Evolutionary conservation across 1,284 basidiomycete genomes (phyloP), one percentile per base, ranked within the genome.

Genomic region (Puccinia hordei): DNA sequence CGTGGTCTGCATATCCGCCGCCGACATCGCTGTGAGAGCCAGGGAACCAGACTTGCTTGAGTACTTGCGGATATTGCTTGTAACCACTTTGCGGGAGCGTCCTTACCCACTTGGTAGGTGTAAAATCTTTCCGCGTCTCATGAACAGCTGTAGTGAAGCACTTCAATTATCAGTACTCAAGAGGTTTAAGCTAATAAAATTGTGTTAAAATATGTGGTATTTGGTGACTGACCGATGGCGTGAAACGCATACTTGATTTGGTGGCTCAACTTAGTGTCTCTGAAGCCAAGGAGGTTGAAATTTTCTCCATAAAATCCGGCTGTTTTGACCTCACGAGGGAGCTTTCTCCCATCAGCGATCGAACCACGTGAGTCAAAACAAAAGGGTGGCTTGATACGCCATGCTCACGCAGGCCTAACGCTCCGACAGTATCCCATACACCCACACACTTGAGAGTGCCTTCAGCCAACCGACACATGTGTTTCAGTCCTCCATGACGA

Each of bases 21-120:
- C 85, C 85, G 6, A 82, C 81, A 77, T 85, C 84, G 6, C 83
- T 82, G 57, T 85, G 85, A 0, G 81, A 82, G 33, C 85, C 85
- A 22, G 83, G 78, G 80, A 85, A 85, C 85, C 85, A 85, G 9
- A 78, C 76, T 74, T 85, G 85, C 76, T 84, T 83, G 35, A 85
- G 68, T 12, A 81, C 76, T 80, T 85, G 85, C 3, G 82, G 82
- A 17, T 38, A 57, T 33, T 68, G 17, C 35, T 71, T 41, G 33
- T 30, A 44, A 3, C 82, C 80, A 19, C 6, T 81, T 80, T 3
- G 41, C 35, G 75, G 35, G 35, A 63, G 46, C 35, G 63, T 82
- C 73, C 83, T 82, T 44, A 83, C 83, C 83, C 83, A 85, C 51
- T 83, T 76, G 2, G 84, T 85, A 1, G 83, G 83, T 9, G 82